phyloP scores from a whole-genome alignment of 208 protist species.

The Wallacemonas sp. region DNA sequence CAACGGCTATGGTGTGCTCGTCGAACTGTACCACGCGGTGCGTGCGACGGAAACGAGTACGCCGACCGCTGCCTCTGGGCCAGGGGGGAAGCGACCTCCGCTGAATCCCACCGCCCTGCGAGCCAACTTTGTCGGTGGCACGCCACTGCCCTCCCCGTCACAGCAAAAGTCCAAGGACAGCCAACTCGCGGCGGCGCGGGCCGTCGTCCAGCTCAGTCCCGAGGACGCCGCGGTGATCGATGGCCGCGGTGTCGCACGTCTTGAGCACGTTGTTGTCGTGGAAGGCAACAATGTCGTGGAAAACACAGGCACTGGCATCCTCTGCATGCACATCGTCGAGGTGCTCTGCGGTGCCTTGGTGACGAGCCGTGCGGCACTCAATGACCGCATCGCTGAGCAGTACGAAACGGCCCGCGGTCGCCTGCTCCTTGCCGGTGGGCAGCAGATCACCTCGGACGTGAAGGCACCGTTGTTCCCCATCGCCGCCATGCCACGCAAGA shows the following conservation, averaged over 20 bases:
- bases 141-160: background rate
- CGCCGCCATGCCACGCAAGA: conserved; percentile 27
- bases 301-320: conserved; percentile 50
- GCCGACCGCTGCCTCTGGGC: background rate
- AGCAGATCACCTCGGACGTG: conserved; percentile 4
- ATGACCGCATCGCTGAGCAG: conserved; percentile 30
- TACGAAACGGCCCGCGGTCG: conserved; percentile 48
- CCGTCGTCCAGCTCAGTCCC: background rate
- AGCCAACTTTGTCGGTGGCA: background rate
- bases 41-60: conserved; percentile 13
- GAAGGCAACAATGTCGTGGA: conserved; percentile 64
- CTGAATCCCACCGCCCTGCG: background rate
- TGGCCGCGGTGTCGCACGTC: background rate
- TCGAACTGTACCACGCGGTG: conserved; percentile 46
- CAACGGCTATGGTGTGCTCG: conserved; percentile 41
- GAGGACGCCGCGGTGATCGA: conserved; percentile 15
- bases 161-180: background rate
- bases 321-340: conserved; percentile 71
- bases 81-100: background rate
- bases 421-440: conserved; percentile 23
- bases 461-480: conserved; percentile 39
- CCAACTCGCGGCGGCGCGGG: no score
- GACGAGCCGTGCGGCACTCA: conserved; percentile 28
- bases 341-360: conserved; percentile 40
- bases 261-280: conserved; percentile 42